Percentiles rank a stretch among this genome's conserved stretches.
Conservation (phyloP, 2,329 filamentous ascomycete species). For the Neonectria faginata region DNA sequence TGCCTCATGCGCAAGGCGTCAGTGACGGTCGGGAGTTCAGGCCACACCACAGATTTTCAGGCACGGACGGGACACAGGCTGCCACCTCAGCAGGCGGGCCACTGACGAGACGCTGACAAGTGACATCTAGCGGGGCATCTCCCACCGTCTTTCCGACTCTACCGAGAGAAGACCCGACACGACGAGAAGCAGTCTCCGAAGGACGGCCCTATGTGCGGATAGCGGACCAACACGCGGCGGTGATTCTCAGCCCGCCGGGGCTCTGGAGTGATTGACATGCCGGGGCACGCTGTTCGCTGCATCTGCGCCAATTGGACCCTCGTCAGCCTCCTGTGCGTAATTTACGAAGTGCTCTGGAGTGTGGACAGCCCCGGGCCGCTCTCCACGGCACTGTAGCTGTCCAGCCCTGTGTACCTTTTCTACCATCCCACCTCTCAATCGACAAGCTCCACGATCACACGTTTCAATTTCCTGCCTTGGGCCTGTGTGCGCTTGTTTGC, state of each 20-base stretch:
- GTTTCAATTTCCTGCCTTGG: slow-evolving; percentile 15
- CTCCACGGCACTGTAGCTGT: not conserved
- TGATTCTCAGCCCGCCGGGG: not conserved
- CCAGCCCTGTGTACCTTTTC: slow-evolving; percentile 7
- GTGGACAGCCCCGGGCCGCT: not conserved
- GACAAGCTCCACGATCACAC: slow-evolving; percentile 18
- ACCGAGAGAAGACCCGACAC: slow-evolving; percentile 9
- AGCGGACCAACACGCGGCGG: slow-evolving; percentile 6
- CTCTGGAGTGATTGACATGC: not conserved
- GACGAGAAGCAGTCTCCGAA: not conserved
- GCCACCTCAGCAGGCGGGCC: not conserved
- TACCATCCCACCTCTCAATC: slow-evolving; percentile 14
- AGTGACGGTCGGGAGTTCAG: slow-evolving; percentile 31
- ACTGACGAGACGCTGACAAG: slow-evolving; percentile 5
- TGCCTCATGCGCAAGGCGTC: slow-evolving; percentile 49
- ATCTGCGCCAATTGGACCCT: not conserved
- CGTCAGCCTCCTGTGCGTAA: not conserved
- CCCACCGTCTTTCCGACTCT: slow-evolving; percentile 24
- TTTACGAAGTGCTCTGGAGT: not conserved
- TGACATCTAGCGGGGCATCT: slow-evolving; percentile 15
- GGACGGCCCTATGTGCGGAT: not conserved
- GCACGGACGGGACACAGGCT: slow-evolving; percentile 4
- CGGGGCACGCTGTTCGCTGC: not conserved
- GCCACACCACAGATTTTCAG: not conserved
- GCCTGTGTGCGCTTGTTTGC: not conserved